Conservation (phyloP, 2,329 filamentous ascomycete genomes). For the Penicillium hesseltinei region DNA sequence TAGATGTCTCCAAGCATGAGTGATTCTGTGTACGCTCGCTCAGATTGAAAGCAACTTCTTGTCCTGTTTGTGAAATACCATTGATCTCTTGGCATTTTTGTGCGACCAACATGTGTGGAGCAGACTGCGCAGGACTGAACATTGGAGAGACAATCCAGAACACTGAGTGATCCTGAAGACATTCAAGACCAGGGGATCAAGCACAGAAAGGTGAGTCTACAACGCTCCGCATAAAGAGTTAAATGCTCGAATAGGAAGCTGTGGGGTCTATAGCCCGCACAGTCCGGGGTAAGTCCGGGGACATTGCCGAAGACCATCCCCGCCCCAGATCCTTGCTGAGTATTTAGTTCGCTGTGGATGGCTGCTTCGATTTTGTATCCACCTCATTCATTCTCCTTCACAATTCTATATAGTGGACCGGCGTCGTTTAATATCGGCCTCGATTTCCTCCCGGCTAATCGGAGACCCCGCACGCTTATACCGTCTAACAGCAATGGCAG, state of each 20-base stretch:
- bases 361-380: not conserved
- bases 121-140: not conserved
- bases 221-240: not conserved
- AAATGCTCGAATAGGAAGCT: not conserved
- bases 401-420: not conserved
- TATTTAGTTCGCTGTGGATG: constrained; percentile 22
- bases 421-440: not conserved
- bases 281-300: constrained; percentile 23
- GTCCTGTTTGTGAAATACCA: not conserved
- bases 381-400: not conserved
- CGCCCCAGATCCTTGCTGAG: constrained; percentile 12
- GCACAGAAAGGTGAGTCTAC: too few species aligned
- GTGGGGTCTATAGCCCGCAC: constrained; percentile 3
- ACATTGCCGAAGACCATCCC: constrained; percentile 13
- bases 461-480: not conserved
- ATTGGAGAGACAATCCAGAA: not conserved
- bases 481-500: constrained; percentile 23
- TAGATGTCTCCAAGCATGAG: not conserved
- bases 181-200: not conserved
- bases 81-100: not conserved
- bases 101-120: not conserved
- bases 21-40: not conserved
- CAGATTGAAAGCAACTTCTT: not conserved
- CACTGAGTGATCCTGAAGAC: not conserved
- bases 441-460: not conserved